A percentile compares a stretch with the other conserved stretches of the same genome.
Evolutionary conservation across 2,329 filamentous ascomycete species (phyloP).

Genomic region (Paecilomyces variotii): DNA sequence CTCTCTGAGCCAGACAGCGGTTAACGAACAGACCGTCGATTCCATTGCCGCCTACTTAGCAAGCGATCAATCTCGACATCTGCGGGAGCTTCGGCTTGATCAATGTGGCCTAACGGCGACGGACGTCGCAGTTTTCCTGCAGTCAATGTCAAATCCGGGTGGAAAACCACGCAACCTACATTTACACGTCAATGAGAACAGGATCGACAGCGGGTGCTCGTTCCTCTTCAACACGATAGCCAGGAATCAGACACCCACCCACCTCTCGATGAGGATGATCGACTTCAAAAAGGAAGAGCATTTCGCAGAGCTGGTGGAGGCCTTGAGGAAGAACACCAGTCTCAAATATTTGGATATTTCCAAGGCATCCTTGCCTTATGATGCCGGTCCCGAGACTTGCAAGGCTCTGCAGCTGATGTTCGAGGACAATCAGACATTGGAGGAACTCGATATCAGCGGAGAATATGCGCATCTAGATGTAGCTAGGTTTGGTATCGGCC

Average conservation of each 20-base stretch:
- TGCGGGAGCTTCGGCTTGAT: constrained; percentile 57
- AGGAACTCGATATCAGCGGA: constrained; percentile 62
- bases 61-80: constrained; percentile 51
- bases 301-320: constrained; percentile 56
- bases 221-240: constrained; percentile 37
- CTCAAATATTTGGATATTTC: constrained; percentile 61
- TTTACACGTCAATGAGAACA: constrained; percentile 58
- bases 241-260: constrained; percentile 51
- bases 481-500: constrained; percentile 59
- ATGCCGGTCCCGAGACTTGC: constrained; percentile 60
- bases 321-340: constrained; percentile 54
- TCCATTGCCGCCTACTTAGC: constrained; percentile 57
- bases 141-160: constrained; percentile 49
- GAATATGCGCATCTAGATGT: constrained; percentile 65
- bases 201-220: constrained; percentile 36
- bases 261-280: constrained; percentile 59
- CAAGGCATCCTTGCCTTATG: constrained; percentile 60
- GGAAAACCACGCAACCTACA: constrained; percentile 51
- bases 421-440: constrained; percentile 57
- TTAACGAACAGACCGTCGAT: constrained; percentile 57
- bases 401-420: constrained; percentile 56
- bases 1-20: constrained; percentile 53
- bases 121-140: constrained; percentile 58
- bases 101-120: constrained; percentile 58
- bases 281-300: constrained; percentile 59